phyloP scores from a whole-genome alignment of 306 rosid species.

The Dryas octopetala region DNA sequence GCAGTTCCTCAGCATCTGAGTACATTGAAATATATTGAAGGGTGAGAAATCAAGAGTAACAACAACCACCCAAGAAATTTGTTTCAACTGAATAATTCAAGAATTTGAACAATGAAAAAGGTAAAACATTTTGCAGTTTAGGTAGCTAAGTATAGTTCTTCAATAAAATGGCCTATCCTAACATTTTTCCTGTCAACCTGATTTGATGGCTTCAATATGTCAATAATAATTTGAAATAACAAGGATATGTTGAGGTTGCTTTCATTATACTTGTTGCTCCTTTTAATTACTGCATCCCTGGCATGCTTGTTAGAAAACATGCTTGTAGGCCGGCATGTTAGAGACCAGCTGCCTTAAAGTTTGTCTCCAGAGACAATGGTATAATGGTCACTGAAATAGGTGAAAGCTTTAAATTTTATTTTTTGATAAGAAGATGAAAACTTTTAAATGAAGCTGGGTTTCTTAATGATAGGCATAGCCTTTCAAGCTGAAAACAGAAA shows the following conservation, averaged over 20 bases:
- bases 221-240: neutral
- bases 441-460: neutral
- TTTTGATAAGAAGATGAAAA: too few relatives aligned
- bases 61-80: neutral
- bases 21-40: constrained; percentile 5
- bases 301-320: neutral
- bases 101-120: neutral
- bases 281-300: neutral
- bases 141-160: neutral
- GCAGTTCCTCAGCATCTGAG: constrained; percentile 80
- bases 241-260: neutral
- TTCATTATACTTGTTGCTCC: neutral
- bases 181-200: neutral
- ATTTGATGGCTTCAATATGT: neutral
- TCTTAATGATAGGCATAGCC: neutral
- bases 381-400: neutral
- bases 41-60: neutral
- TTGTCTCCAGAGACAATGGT: neutral
- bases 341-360: too few relatives aligned
- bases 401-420: neutral
- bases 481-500: constrained; percentile 1
- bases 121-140: neutral
- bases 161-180: neutral
- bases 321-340: too few relatives aligned
- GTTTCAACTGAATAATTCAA: neutral